Conservation (phyloP, 441 rosid species). For the Populus hybrid region DNA sequence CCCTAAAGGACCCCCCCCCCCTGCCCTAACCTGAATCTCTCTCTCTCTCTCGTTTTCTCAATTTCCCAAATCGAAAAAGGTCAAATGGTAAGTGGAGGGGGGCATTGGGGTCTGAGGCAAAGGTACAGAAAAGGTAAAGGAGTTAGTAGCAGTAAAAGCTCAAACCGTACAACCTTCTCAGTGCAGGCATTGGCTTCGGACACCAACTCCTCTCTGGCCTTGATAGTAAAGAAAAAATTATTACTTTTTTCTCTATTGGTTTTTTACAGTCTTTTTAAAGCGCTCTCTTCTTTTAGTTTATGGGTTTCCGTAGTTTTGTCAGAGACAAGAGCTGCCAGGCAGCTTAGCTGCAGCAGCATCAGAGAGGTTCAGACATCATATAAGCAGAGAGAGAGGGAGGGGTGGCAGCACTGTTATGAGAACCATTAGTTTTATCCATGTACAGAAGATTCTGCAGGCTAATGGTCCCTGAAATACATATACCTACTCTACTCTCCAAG, state of each 20-base stretch:
- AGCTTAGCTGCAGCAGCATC: slow-evolving; percentile 39
- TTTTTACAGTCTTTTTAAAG: slow-evolving; percentile 29
- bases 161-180: slow-evolving; percentile 42
- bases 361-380: slow-evolving; percentile 41
- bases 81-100: slow-evolving; percentile 19
- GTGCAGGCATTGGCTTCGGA: slow-evolving; percentile 36
- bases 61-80: slow-evolving; percentile 41
- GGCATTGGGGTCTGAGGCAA: slow-evolving; percentile 31
- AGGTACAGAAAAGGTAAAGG: slow-evolving; percentile 50
- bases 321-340: slow-evolving; percentile 68
- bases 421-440: slow-evolving; percentile 62
- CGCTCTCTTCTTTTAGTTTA: slow-evolving; percentile 39
- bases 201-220: slow-evolving; percentile 17
- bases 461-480: slow-evolving; percentile 68
- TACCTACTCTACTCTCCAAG: slow-evolving; percentile 39
- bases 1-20: too few species aligned
- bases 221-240: neutral
- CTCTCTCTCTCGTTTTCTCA: slow-evolving; percentile 10
- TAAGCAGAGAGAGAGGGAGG: slow-evolving; percentile 1
- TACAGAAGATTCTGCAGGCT: slow-evolving; percentile 63
- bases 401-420: slow-evolving; percentile 38
- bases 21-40: too few species aligned
- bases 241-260: slow-evolving; percentile 9
- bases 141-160: slow-evolving; percentile 52
- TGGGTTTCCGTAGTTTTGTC: slow-evolving; percentile 78